Conservation (phyloP, 306 rosid species). For the Sphenostylis stenocarpa region DNA sequence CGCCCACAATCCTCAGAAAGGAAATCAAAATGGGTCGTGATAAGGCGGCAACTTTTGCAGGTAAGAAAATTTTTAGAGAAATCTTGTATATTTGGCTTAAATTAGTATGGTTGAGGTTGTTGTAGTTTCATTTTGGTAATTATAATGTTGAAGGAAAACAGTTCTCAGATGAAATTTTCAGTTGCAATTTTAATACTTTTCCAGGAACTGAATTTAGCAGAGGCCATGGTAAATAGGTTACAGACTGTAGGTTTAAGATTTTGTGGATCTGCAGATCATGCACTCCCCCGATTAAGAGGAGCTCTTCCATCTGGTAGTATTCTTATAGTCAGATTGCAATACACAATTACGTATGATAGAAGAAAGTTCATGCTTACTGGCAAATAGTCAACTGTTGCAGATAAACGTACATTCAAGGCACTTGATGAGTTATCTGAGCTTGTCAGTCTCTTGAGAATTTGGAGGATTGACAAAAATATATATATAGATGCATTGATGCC, state of each 20-base stretch:
- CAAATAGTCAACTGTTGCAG: slow-evolving; percentile 49
- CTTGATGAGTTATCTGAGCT: slow-evolving; percentile 91
- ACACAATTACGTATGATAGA: neutral
- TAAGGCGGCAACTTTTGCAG: slow-evolving; percentile 95
- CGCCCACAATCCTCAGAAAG: slow-evolving; percentile 91
- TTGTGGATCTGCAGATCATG: slow-evolving; percentile 83
- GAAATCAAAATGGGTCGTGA: slow-evolving; percentile 87
- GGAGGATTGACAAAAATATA: slow-evolving; percentile 75
- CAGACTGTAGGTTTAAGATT: slow-evolving; percentile 90
- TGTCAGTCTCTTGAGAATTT: slow-evolving; percentile 68
- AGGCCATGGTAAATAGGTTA: slow-evolving; percentile 87
- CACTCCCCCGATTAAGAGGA: slow-evolving; percentile 94
- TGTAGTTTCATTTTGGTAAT: slow-evolving; percentile 2
- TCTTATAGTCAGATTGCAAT: slow-evolving; percentile 21
- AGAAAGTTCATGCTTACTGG: slow-evolving; percentile 30
- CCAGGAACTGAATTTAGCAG: slow-evolving; percentile 83
- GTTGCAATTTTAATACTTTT: slow-evolving; percentile 22
- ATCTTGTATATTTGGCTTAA: slow-evolving; percentile 14
- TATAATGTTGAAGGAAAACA: slow-evolving; percentile 6
- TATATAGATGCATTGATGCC: slow-evolving; percentile 82
- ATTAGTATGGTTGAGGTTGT: slow-evolving; percentile 20
- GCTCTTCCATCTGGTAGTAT: slow-evolving; percentile 76
- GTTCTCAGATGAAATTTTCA: slow-evolving; percentile 10
- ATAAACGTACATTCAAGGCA: slow-evolving; percentile 76
- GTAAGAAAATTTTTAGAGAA: slow-evolving; percentile 42